Base-by-base conservation (phyloP, 2,329 filamentous ascomycete species). In the Cadophora malorum region DNA sequence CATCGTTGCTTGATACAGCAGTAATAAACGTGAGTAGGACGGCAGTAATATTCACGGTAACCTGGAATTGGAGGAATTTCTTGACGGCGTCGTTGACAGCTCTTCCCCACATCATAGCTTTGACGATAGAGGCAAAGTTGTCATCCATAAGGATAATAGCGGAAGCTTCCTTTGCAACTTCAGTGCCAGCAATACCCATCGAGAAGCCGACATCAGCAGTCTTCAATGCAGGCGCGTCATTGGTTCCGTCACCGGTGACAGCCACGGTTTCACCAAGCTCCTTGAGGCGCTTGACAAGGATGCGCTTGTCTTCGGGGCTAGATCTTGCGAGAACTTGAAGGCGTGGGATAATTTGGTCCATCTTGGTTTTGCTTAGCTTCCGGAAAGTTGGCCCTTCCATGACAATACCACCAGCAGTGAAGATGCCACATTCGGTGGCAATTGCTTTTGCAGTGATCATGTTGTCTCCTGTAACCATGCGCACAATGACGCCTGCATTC, bases 41-140 rank as follows among this genome's bases (percentile, higher is more conserved):
- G 60, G 91, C 91, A 3, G 91, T 94, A 74, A 94, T 92, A 81
- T 94, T 94, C 79, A 94, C 91, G 0, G 87, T 90, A 72, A 90
- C 84, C 79, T 90, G 87, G 67, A 86, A 86, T 71, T 86, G 81
- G 60, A 85, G 76, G 73, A 85, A 85, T 72, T 85, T 85, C 75
- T 83, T 81, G 41, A 85, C 83, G 1, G 83, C 82, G 71, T 85
- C 83, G 70, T 85, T 85, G 68, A 85, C 85, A 21, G 86, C 85
- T 68, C 86, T 83, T 64, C 86, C 86, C 86, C 86, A 88, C 81
- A 85, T 85, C 70, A 88, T 79, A 16, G 85, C 86, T 72, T 86
- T 87, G 65, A 90, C 85, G 71, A 90, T 90, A 2, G 86, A 89
- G 1, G 84, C 80, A 75, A 88, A 88, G 75, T 88, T 88, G 75